Base-by-base conservation (phyloP, 1,139 yeast genomes). In the Taphrina betulina region DNA sequence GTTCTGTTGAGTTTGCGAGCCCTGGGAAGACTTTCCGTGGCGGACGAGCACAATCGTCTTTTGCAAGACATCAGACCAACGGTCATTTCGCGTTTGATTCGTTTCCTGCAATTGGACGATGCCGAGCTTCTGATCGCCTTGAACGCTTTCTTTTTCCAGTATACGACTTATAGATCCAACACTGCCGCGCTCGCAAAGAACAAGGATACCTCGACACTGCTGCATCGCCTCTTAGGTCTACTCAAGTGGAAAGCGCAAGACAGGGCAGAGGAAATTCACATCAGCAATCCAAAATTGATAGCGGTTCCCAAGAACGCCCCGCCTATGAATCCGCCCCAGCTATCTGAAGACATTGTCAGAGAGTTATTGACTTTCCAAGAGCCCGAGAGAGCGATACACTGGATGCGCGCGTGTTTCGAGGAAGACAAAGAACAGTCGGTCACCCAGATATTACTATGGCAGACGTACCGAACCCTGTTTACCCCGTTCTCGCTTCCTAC, bases 361-460 rank as follows among this genome's bases (percentile, higher is more conserved):
- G 80, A 83, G 44, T 77, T 92, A 40, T 73, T 84, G 44, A 73
- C 74, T 38, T 73, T 89, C 61, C 79, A 82, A 5, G 99, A 92
- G 69, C 98, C 98, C 1, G 78, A 82, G 60, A 77, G 99, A 61
- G 96, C 98, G 0, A 86, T 96, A 1, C 78, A 89, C 12, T 92
- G 98, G 98, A 60, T 92, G 73, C 80, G 96, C 64, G 84, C 95
- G 63, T 85, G 95, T 62, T 94, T 88, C 71, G 92, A 83, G 64
- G 88, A 95, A 12, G 79, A 77, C 34, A 71, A 76, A 2, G 79
- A 78, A 4, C 89, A 95, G 3, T 96, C 89, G 68, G 96, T 90
- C 7, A 90, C 97, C 0, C 99, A 92, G 71, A 89, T 92, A 29
- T 85, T 95, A 12, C 77, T 92, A 51, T 92, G 99, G 99, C 88